phyloP scores from a whole-genome alignment of 441 rosid genomes.

The Gossypium gossypioides region DNA sequence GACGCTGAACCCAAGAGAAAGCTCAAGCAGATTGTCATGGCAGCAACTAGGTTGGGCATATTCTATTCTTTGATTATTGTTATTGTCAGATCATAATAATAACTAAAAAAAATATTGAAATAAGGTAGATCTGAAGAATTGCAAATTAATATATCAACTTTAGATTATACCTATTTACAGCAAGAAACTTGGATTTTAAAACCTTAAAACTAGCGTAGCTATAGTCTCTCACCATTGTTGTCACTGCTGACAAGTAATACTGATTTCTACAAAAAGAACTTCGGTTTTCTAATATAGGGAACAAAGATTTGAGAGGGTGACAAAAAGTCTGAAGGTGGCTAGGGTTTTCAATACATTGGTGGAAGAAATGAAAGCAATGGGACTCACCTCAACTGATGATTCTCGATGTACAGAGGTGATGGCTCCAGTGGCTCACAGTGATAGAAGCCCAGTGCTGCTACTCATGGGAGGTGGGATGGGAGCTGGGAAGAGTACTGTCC shows the following conservation, averaged over 20 bases:
- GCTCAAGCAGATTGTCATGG: constrained; percentile 83
- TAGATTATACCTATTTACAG: background rate
- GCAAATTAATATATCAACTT: background rate
- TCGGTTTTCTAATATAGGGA: constrained; percentile 33
- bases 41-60: constrained; percentile 62
- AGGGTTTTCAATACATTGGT: constrained; percentile 76
- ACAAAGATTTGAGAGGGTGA: constrained; percentile 74
- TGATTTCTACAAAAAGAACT: background rate
- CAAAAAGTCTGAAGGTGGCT: constrained; percentile 79
- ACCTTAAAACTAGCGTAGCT: background rate
- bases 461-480: constrained; percentile 99
- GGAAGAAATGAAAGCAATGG: constrained; percentile 95
- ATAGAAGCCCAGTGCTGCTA: constrained; percentile 85
- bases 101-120: background rate
- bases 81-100: background rate
- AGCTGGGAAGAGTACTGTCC: constrained; percentile 95
- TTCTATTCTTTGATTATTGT: background rate
- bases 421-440: constrained; percentile 89
- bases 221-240: background rate
- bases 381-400: constrained; percentile 58
- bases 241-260: background rate
- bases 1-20: constrained; percentile 77
- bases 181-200: background rate
- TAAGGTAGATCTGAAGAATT: background rate
- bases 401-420: constrained; percentile 83